Evolutionary conservation across 2,329 filamentous ascomycete genomes (phyloP), one percentile per base, ranked within the genome.

Genomic region (Pseudogymnoascus sp.): DNA sequence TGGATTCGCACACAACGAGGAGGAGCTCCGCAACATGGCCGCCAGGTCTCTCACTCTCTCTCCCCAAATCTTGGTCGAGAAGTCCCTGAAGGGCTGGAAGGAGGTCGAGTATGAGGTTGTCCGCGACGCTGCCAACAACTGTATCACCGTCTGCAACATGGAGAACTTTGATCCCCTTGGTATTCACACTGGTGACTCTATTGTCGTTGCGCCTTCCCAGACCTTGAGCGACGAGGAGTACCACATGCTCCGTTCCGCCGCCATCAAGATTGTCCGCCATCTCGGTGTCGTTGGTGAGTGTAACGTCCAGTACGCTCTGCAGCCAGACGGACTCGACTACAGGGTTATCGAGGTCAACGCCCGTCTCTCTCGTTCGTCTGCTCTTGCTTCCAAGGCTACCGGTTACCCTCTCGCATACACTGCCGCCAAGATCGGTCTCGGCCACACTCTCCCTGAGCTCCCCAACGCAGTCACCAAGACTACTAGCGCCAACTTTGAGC

Each of bases 61-160:
- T 2, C 93, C 94, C 58, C 94, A 99, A 76, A 97, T 99, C 70
- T 77, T 99, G 73, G 92, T 99, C 62, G 94, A 99, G 81, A 97
- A 97, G 78, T 96, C 91, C 59, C 85, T 99, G 68, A 97, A 97
- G 81, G 94, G 94, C 75, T 99, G 94, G 94, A 99, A 99, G 78
- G 94, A 99, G 77, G 88, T 97, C 58, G 94, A 99, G 76, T 99
- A 97, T 72, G 94, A 97, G 77, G 94, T 97, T 62, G 94, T 97
- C 65, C 90, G 94, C 69, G 94, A 99, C 75, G 93, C 91, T 60
- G 87, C 90, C 74, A 95, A 97, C 82, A 99, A 99, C 83, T 97
- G 94, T 75, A 97, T 97, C 71, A 96, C 92, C 3, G 91, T 96
- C 69, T 96, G 92, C 81, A 96, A 92, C 79, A 95, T 95, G 90